Evolutionary conservation across 352 stramenopile genomes (phyloP), one percentile per base, ranked within the genome.

Genomic region (Phytophthora citrophthora): DNA sequence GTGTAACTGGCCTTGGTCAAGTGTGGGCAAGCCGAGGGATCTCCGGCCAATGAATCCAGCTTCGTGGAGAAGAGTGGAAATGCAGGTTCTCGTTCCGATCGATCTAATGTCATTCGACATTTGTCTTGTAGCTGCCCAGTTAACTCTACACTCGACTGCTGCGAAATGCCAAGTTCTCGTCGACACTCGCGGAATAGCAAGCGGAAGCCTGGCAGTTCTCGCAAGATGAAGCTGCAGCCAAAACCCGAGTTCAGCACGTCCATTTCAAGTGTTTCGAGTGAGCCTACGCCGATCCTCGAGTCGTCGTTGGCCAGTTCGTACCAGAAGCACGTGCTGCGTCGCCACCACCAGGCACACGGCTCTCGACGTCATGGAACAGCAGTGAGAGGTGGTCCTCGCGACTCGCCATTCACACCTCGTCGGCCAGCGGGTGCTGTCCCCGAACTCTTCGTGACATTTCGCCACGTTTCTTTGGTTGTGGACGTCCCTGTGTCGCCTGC

Each of bases 371-470:
- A 58, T 45, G 43, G 24, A 46, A 29, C 38, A 13, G 45, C 59
- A 15, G 7, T 36, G 11, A 54, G 45, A 64, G 55, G 58, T 11
- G 53, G 26, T 31, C 36, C 16, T 29, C 52, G 61, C 0, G 56
- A 72, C 43, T 74, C 64, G 20, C 64, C 56, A 5, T 74, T 74
- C 38, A 68, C 60, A 5, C 70, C 69, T 46, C 54, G 54, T 41
- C 69, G 69, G 12, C 69, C 69, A n/a, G 34, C 36, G 11, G 70
- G 60, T 15, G 60, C 55, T 18, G 70, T 66, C 3, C 61, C 72
- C 18, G 62, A 79, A 36, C 47, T 79, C 40, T 72, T 67, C 23
- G 54, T 79, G 40, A 68, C 57, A 23, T 79, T 76, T 47, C 70
- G 70, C 11, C 65, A 79, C 23, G 53, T 79, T n/a, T 79, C 67